Evolutionary conservation across 345 rosid genomes (phyloP).

Genomic region (Cardamine occulta): DNA sequence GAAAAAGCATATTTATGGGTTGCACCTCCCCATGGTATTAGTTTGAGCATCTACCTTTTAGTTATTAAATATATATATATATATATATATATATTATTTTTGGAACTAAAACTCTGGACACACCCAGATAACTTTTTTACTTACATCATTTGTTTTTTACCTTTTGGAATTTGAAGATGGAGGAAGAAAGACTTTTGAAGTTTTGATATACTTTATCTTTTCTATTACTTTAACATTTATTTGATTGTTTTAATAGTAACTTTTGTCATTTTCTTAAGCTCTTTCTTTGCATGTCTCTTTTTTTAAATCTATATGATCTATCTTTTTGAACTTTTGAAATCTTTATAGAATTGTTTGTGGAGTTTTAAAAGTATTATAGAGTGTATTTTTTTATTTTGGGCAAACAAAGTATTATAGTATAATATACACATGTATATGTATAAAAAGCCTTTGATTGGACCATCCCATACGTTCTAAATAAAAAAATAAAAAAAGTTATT

Average conservation of each 20-base stretch:
- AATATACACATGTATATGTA: neutral
- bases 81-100: no score
- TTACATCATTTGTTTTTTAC: conserved; percentile 6
- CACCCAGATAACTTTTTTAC: neutral
- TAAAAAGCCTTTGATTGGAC: neutral
- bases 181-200: conserved; percentile 25
- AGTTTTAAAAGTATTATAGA: neutral
- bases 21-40: no score
- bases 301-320: neutral
- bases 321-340: neutral
- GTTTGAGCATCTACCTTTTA: no score
- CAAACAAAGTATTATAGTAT: no score
- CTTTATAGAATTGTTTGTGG: neutral
- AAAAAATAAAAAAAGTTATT: no score
- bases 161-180: conserved; percentile 35
- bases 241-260: conserved; percentile 21
- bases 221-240: conserved; percentile 21
- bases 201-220: conserved; percentile 19
- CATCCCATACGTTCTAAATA: conserved; percentile 4
- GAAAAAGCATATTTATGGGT: no score
- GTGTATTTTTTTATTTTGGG: no score
- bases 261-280: conserved; percentile 23
- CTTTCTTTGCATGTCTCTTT: neutral
- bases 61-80: no score
- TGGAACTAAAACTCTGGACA: neutral